Percentiles rank a stretch among this genome's conserved stretches.
Conservation (phyloP, 2,329 filamentous ascomycete species). For the Sporothrix protearum region DNA sequence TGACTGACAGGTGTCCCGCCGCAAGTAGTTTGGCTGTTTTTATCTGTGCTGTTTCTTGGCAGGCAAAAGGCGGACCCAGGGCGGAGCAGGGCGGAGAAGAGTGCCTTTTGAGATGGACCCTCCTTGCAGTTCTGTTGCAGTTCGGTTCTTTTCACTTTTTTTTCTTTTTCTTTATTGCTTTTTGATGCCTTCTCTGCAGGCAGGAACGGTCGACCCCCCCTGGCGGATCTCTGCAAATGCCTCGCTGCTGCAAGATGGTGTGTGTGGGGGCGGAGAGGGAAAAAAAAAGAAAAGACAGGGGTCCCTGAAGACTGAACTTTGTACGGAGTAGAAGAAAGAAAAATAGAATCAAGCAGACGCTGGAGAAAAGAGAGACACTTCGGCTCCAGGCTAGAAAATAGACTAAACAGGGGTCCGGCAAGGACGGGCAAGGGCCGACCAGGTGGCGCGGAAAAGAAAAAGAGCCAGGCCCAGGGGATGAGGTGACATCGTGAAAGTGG, state of each 20-base stretch:
- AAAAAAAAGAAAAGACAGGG: no score
- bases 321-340: no score
- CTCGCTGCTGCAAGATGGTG: neutral
- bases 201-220: neutral
- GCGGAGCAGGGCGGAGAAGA: neutral
- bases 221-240: neutral
- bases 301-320: no score
- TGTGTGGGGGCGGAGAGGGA: neutral
- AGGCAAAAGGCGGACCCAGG: no score
- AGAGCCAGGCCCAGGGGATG: neutral
- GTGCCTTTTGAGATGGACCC: neutral
- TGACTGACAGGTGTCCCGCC: neutral
- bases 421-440: neutral
- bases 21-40: neutral
- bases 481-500: neutral
- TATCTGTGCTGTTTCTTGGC: neutral
- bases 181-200: neutral
- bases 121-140: no score
- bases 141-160: neutral
- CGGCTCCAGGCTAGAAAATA: no score
- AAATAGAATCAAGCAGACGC: no score
- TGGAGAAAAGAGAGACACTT: neutral
- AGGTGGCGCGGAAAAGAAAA: neutral
- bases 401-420: neutral
- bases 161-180: neutral